A percentile compares a stretch with the other conserved stretches of the same genome.
Evolutionary conservation across 2,329 filamentous ascomycete species (phyloP).

Genomic region (Clonostachys byssicola): DNA sequence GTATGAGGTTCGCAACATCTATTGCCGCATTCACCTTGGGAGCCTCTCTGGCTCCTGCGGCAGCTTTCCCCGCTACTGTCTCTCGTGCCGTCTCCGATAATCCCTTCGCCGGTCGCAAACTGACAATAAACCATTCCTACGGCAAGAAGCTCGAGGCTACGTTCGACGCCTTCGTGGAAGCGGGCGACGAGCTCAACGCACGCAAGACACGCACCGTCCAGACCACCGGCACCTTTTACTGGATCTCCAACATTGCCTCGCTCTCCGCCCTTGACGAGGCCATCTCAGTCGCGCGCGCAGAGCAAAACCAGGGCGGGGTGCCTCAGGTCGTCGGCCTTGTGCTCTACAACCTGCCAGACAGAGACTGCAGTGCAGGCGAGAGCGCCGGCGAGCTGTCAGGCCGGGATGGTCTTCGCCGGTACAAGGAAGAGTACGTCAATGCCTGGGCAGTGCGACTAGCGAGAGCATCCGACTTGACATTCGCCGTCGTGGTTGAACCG

Average conservation of each 20-base stretch:
- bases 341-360: constrained; percentile 34
- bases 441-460: constrained; percentile 22
- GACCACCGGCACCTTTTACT: constrained; percentile 28
- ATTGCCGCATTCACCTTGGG: too few species aligned
- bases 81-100: constrained; percentile 10
- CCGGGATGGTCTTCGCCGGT: constrained; percentile 25
- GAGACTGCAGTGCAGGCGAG: constrained; percentile 34
- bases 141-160: constrained; percentile 29
- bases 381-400: constrained; percentile 27
- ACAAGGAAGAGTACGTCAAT: constrained; percentile 30
- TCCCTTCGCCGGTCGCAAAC: constrained; percentile 38
- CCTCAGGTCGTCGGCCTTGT: constrained; percentile 32
- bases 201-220: constrained; percentile 25
- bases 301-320: constrained; percentile 19
- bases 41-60: too few species aligned
- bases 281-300: constrained; percentile 24
- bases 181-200: constrained; percentile 26
- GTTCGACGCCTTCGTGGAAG: constrained; percentile 21
- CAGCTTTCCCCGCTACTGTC: too few species aligned
- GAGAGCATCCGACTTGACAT: constrained; percentile 25
- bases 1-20: too few species aligned
- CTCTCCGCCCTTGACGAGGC: constrained; percentile 27
- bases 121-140: constrained; percentile 37
- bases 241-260: constrained; percentile 25
- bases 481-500: constrained; percentile 35